Base-by-base conservation (phyloP, 129 eudicot species). In the Cynara cardunculus region DNA sequence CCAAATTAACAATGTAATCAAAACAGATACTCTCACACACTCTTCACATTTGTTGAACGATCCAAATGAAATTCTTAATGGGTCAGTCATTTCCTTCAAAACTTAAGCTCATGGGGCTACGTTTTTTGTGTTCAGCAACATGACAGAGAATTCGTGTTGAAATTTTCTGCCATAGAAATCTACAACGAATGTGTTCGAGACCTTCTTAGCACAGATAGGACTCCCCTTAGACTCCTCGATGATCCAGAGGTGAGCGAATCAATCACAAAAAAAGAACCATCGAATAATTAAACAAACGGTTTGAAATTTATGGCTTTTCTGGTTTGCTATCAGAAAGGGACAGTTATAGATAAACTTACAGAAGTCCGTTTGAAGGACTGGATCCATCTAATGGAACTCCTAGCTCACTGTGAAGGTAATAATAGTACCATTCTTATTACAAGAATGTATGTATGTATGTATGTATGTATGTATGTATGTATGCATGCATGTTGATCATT, bases 131-230 rank as follows among this genome's bases (percentile, higher is more conserved):
- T 75, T 68, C 78, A 96, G 99, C 91, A 89, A 73, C 22, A 31
- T 24, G 97, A 89, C 24, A 88, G 99, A 80, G 89, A 96, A 19
- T 96, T 87, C 71, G 86, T 85, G 22, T 18, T 96, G 81, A 96
- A 92, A 81, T 92, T 96, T 85, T 91, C 97, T 59, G 99, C 99
- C 68, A 90, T 92, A 82, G 99, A 96, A 85, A 96, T 96, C 28
- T 96, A 96, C 85, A 96, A 96, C 41, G 99, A 96, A 92, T 77
- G 84, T 62, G 99, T 96, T 32, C 89, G 89, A 77, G 99, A 96
- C 87, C 98, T 96, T 70, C 97, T 96, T 59, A 76, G 90, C 62
- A 22, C 80, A 32, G 97, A 96, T 27, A 61, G 72, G 72, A 88
- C 91, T 72, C 96, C 91, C 30, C 97, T 96, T 34, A 85, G 99